A percentile compares a stretch with the other conserved stretches of the same genome.
phyloP scores from a whole-genome alignment of 345 rosid species.

The Salix brachista region DNA sequence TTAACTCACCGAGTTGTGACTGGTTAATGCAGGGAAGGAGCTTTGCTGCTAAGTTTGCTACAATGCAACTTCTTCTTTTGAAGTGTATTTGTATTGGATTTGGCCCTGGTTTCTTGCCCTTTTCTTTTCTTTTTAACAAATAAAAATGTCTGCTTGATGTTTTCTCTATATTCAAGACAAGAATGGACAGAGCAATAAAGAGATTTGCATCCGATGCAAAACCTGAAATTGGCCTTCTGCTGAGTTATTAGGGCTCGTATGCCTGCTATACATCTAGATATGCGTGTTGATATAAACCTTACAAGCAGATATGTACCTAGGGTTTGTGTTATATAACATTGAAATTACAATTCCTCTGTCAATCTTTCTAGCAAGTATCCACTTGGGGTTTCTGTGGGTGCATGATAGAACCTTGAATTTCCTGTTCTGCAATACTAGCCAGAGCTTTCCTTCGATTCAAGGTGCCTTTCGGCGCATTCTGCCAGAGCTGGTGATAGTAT shows the following conservation, averaged over 20 bases:
- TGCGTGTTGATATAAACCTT: background rate
- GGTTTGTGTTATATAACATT: background rate
- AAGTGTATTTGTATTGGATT: background rate
- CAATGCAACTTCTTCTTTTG: slow-evolving; percentile 35
- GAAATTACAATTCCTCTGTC: background rate
- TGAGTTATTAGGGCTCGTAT: background rate
- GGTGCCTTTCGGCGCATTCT: slow-evolving; percentile 29
- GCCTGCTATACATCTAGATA: background rate
- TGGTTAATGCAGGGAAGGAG: slow-evolving; percentile 33
- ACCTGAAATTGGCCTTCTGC: background rate
- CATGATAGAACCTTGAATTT: slow-evolving; percentile 10
- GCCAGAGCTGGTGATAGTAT: no score
- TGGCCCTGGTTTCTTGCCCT: background rate
- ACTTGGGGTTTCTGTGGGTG: slow-evolving; percentile 34
- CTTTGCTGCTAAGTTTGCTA: slow-evolving; percentile 36
- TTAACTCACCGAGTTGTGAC: background rate
- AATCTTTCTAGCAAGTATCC: slow-evolving; percentile 33
- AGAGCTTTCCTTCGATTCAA: slow-evolving; percentile 45
- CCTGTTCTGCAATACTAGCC: slow-evolving; percentile 33
- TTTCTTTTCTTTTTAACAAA: background rate
- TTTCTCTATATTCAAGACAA: background rate
- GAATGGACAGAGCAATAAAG: background rate
- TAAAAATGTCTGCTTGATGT: background rate
- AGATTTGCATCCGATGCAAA: background rate
- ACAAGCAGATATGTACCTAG: background rate